Base-by-base conservation (phyloP, 2,329 filamentous ascomycete genomes). In the Pyrenophora teres region DNA sequence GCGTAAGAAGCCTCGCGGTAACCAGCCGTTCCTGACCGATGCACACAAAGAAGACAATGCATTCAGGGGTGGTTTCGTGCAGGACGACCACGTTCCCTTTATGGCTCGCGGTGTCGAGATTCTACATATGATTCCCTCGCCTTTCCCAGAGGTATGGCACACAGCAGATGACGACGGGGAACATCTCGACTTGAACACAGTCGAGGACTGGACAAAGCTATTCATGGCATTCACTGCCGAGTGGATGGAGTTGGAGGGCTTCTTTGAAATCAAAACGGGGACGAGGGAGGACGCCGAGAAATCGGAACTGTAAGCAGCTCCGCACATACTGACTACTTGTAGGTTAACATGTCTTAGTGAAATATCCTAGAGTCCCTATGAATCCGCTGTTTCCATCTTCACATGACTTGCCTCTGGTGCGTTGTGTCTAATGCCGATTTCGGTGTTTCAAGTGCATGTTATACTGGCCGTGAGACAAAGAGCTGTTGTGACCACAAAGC, bases 61-160 rank as follows among this genome's bases (percentile, higher is more conserved):
- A 30, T 81, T 89, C 65, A 75, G 69, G 71, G 51, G 80, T 74
- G 40, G 84, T 74, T 61, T 76, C 43, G 84, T 96, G n/a, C 80
- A 87, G 63, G 94, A 99, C 70, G 94, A 99, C 67, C 94, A 99
- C 69, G 76, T 97, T 5, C 94, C 94, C 0, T 99, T 99, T 68
- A 86, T 97, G 83, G 79, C 79, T 32, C 84, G 92, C 19, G 94
- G 94, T 2, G 93, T 99, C 0, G 88, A 96, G 27, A 83, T 97
- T n/a, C 73, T 99, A 46, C 94, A 99, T 73, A 75, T 99, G 27
- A 97, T 99, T 50, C 92, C 93, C 0, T 81, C 80, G 1, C 87
- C 88, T 0, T 97, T 97, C 68, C 92, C 93, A 1, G 50, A 63
- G 0, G 88, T 95, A 2, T 99, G 94, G 94, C 94, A 99, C 74